These are phyloP conservation scores for Rhypophila decipiens DNA, from an alignment of 495 filamentous ascomycete genomes.

Conservation along the genomic window DNA sequence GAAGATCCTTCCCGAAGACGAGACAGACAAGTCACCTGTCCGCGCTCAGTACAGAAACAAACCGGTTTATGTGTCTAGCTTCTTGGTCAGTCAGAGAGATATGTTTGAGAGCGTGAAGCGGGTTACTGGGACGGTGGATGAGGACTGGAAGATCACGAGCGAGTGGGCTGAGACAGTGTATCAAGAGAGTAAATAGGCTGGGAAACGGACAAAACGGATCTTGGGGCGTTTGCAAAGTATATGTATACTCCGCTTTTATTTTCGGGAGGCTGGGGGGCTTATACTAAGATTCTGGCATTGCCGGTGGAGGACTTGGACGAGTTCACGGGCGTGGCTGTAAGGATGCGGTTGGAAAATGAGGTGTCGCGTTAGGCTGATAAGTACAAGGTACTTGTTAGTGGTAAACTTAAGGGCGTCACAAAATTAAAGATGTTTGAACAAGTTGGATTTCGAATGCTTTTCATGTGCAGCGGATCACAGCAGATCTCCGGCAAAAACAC, in stretches of 20 bases:
- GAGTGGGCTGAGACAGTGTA: conserved; percentile 38
- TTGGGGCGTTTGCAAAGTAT: conserved; percentile 41
- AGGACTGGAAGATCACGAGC: conserved; percentile 51
- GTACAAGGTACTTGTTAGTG: too few species aligned
- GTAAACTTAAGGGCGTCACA: too few species aligned
- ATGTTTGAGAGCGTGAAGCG: conserved; percentile 44
- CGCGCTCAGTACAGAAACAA: conserved; percentile 34
- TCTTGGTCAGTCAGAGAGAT: conserved; percentile 38
- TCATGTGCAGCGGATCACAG: too few species aligned
- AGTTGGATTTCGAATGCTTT: too few species aligned
- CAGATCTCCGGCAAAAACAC: too few species aligned
- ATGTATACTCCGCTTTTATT: conserved; percentile 50
- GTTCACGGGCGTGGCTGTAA: conserved; percentile 36
- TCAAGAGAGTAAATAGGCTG: conserved; percentile 32
- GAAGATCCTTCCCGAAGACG: conserved; percentile 37
- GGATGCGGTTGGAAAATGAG: conserved; percentile 10
- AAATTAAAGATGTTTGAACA: too few species aligned
- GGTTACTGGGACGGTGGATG: conserved; percentile 44
- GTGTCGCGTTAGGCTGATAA: too few species aligned
- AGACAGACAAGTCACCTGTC: conserved; percentile 21
- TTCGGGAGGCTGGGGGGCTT: conserved; percentile 39
- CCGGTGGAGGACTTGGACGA: conserved; percentile 57
- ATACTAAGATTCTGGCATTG: conserved; percentile 48
- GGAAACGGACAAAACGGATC: conserved; percentile 37
- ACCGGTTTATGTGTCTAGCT: conserved; percentile 34